Conservation (phyloP, 805 yeast genomes). For the Allodekkera sacchari region DNA sequence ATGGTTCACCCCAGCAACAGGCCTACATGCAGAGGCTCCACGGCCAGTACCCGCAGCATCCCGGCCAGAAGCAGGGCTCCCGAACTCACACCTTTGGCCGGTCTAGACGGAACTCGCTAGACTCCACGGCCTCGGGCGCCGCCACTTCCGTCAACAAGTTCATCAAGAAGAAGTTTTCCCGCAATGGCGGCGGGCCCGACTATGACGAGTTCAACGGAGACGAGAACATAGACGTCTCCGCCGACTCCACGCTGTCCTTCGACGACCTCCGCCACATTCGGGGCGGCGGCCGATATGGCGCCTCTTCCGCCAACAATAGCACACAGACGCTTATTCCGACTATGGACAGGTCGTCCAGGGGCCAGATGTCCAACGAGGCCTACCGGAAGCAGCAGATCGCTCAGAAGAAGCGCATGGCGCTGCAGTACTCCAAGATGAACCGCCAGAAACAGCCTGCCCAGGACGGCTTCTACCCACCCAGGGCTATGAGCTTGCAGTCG, state of each 20-base stretch:
- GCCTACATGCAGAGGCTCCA: background rate
- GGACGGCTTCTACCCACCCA: constrained; percentile 17
- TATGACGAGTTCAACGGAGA: constrained; percentile 19
- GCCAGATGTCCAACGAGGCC: constrained; percentile 41
- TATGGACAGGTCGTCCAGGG: constrained; percentile 25
- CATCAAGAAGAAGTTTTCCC: constrained; percentile 30
- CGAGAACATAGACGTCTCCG: constrained; percentile 20
- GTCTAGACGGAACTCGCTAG: background rate
- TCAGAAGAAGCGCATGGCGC: constrained; percentile 49
- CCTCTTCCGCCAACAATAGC: constrained; percentile 31
- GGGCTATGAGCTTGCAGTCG: constrained; percentile 28
- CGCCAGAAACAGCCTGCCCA: constrained; percentile 5
- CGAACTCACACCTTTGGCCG: background rate
- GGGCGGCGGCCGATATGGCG: constrained; percentile 61
- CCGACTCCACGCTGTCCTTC: constrained; percentile 42
- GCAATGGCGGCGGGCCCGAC: constrained; percentile 20
- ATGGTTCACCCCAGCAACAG: background rate
- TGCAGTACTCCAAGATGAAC: constrained; percentile 23
- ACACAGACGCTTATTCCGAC: constrained; percentile 76
- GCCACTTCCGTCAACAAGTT: constrained; percentile 29
- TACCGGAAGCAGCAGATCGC: constrained; percentile 65
- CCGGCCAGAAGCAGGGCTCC: background rate
- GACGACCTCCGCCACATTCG: constrained; percentile 56
- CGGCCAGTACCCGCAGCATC: background rate
- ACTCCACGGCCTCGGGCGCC: constrained; percentile 3